Conservation (phyloP, 2,329 filamentous ascomycete genomes). For the Chaetomiaceae sp. region DNA sequence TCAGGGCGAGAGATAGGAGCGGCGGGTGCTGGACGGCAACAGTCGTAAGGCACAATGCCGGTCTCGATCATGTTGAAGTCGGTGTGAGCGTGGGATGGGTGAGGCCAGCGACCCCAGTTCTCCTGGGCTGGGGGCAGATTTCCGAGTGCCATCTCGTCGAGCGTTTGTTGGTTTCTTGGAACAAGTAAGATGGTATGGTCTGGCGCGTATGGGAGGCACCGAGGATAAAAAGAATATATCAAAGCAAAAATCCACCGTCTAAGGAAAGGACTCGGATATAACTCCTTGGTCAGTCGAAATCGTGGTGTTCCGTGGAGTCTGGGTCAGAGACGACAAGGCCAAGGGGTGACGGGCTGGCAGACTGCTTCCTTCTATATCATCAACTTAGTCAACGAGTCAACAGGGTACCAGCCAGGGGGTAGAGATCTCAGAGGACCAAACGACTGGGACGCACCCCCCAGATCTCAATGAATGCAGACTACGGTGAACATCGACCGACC, state of each 20-base stretch:
- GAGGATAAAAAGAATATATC: too few species aligned
- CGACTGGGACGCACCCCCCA: conserved; percentile 1
- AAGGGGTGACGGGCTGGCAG: conserved; percentile 1
- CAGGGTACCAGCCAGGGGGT: background rate
- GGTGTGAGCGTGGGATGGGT: conserved; percentile 35
- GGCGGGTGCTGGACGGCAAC: conserved; percentile 33
- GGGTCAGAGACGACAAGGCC: background rate
- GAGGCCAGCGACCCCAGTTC: conserved; percentile 53
- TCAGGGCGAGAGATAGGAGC: conserved; percentile 40
- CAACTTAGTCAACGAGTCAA: background rate
- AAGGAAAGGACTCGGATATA: background rate
- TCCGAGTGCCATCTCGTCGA: conserved; percentile 44
- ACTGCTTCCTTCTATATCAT: conserved; percentile 4
- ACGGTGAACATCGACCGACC: background rate
- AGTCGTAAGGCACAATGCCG: conserved; percentile 46
- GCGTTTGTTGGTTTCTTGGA: too few species aligned
- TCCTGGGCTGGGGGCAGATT: conserved; percentile 41
- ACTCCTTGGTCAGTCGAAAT: background rate
- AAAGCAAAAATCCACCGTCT: background rate
- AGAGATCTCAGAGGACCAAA: conserved; percentile 2
- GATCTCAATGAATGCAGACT: conserved; percentile 5
- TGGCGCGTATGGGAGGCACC: too few species aligned
- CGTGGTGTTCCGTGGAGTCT: background rate
- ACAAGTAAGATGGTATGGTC: too few species aligned
- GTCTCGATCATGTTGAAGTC: conserved; percentile 48